These are phyloP conservation scores for Ceratobasidium theobromae DNA, from an alignment of 1,284 basidiomycete species.

Conservation along the genomic window DNA sequence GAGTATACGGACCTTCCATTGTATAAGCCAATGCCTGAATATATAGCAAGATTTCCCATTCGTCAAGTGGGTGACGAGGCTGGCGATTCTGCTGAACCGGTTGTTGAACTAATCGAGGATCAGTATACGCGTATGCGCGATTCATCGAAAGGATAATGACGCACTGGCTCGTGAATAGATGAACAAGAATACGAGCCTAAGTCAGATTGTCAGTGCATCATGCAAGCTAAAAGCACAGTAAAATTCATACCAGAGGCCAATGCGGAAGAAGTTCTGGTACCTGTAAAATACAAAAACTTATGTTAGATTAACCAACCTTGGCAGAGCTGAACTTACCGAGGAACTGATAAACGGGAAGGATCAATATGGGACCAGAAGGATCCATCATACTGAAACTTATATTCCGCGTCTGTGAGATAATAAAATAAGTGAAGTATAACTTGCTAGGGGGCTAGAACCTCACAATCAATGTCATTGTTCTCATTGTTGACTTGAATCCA, in stretches of 20 bases:
- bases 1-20: constrained; percentile 63
- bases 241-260: not conserved
- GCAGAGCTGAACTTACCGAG: constrained; percentile 54
- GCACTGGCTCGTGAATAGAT: constrained; percentile 83
- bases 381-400: constrained; percentile 52
- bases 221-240: not conserved
- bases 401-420: constrained; percentile 56
- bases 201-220: constrained; percentile 45
- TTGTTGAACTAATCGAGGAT: constrained; percentile 62
- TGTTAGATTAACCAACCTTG: not conserved
- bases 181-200: constrained; percentile 84
- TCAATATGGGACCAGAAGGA: constrained; percentile 73
- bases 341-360: constrained; percentile 81
- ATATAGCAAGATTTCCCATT: constrained; percentile 79
- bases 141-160: constrained; percentile 38
- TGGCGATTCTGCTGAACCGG: constrained; percentile 64
- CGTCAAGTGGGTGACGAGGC: constrained; percentile 57
- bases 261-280: constrained; percentile 75
- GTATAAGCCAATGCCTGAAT: constrained; percentile 72
- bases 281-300: constrained; percentile 42
- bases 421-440: not conserved
- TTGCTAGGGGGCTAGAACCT: constrained; percentile 37
- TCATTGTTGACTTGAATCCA: constrained; percentile 76
- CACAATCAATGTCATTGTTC: constrained; percentile 69
- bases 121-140: not conserved